Evolutionary conservation across 208 protist species (phyloP).

Genomic region (Trypanosoma lewisi): DNA sequence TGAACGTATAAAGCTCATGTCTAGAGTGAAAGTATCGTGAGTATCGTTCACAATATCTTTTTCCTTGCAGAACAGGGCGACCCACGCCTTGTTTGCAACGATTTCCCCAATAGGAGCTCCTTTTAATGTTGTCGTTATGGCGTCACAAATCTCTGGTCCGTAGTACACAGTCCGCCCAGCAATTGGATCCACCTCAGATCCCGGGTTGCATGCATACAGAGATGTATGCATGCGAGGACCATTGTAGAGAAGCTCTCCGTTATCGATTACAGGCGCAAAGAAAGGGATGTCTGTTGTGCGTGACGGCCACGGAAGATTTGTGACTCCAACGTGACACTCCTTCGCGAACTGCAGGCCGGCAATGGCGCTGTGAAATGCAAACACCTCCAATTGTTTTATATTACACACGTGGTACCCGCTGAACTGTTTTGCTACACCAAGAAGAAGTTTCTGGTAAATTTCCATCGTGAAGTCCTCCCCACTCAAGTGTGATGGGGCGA

Average conservation of each 20-base stretch:
- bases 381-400: conserved; percentile 53
- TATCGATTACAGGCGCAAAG: conserved; percentile 44
- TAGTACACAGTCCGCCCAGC: conserved; percentile 66
- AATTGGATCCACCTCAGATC: conserved; percentile 62
- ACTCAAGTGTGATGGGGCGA: conserved; percentile 32
- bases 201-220: conserved; percentile 73
- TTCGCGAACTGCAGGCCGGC: conserved; percentile 66
- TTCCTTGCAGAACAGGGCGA: conserved; percentile 44
- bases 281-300: conserved; percentile 28
- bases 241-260: conserved; percentile 55
- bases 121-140: conserved; percentile 46
- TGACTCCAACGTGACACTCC: conserved; percentile 65
- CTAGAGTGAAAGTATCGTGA: background rate
- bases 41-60: conserved; percentile 29
- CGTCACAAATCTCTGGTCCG: conserved; percentile 53
- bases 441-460: conserved; percentile 64
- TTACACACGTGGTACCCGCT: conserved; percentile 59
- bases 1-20: conserved; percentile 28
- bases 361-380: conserved; percentile 68
- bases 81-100: conserved; percentile 67
- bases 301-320: conserved; percentile 52
- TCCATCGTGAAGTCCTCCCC: conserved; percentile 69
- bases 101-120: conserved; percentile 72
- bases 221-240: conserved; percentile 85
- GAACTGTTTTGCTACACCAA: conserved; percentile 31